Conservation (phyloP, 2,329 filamentous ascomycete species). For the Talaromyces pinophilus region DNA sequence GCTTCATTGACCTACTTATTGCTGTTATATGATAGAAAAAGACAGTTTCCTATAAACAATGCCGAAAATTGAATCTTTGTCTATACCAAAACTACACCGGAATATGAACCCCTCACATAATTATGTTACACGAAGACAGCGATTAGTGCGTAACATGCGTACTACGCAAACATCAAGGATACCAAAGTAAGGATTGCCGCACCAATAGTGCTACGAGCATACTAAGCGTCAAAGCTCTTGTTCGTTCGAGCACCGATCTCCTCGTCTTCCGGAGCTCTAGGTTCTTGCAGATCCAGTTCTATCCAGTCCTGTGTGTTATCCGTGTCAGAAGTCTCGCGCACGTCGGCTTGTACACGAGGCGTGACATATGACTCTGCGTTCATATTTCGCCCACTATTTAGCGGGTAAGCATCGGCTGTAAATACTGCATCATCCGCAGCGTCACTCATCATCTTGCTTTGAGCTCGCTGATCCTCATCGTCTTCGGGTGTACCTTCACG, state of each 20-base stretch:
- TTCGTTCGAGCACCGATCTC: background rate
- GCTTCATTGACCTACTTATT: background rate
- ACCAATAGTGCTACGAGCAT: background rate
- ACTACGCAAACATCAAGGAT: background rate
- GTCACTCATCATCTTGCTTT: conserved; percentile 7
- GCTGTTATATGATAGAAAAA: background rate
- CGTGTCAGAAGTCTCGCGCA: background rate
- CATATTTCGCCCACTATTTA: conserved; percentile 8
- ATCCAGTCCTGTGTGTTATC: conserved; percentile 15
- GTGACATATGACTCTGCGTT: background rate
- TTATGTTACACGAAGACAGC: background rate
- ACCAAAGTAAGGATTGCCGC: background rate
- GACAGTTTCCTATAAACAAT: background rate
- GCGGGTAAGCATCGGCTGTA: conserved; percentile 18
- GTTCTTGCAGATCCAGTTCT: conserved; percentile 6
- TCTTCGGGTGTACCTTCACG: conserved; percentile 58
- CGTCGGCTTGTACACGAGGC: background rate
- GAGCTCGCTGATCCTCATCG: conserved; percentile 35
- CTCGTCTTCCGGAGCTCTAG: background rate
- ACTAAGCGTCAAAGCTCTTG: conserved; percentile 2
- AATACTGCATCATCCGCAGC: conserved; percentile 16
- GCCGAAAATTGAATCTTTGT: background rate
- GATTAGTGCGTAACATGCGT: background rate
- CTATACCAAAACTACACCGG: background rate
- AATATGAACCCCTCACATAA: background rate